Base-by-base conservation (phyloP, 2,329 filamentous ascomycete genomes). In the Remersonia thermophila region DNA sequence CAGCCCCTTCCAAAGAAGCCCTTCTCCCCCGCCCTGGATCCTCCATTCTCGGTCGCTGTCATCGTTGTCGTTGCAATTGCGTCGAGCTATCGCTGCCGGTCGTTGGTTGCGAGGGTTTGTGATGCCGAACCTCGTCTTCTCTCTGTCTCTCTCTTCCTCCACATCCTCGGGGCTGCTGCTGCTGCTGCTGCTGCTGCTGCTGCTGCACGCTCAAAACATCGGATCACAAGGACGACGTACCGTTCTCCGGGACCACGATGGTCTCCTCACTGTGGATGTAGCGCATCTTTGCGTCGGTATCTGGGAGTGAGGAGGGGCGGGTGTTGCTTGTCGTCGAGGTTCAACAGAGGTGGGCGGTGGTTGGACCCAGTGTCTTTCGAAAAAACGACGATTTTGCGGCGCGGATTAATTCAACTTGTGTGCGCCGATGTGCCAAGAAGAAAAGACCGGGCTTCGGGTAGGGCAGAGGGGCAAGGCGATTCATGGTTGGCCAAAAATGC, bases 181-280 rank as follows among this genome's bases (percentile, higher is more conserved):
- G n/a, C n/a, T n/a, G n/a, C n/a, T n/a, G n/a, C n/a, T n/a, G n/a
- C n/a, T n/a, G n/a, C n/a, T 27, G 43, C 37, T 39, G 41, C 20
- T 23, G 20, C 20, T 6, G 20, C 20, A 23, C 5, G 20, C 20
- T 6, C 20, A 23, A 23, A 30, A 41, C 41, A 44, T 49, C 46
- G 40, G 41, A 37, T 35, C 20, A 6, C 20, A 23, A n/a, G 5
- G 20, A 23, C 9, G 55, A 83, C 84, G 71, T 80, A 94, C 86
- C 86, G 74, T 87, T 84, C 67, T 95, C 85, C 61, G 93, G 91
- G 69, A 98, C 85, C 60, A 80, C 77, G 71, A 98, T 76, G 70
- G 77, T 74, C 80, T 98, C 89, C 73, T 89, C 76, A 62, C 85
- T 93, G 78, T 95, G 86, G 73, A 98, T 94, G 84, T 95, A 96